A percentile compares a stretch with the other conserved stretches of the same genome.
These are phyloP conservation scores for Ophiostoma tasmaniense DNA, from an alignment of 2,329 filamentous ascomycete species.

Conservation along the genomic window DNA sequence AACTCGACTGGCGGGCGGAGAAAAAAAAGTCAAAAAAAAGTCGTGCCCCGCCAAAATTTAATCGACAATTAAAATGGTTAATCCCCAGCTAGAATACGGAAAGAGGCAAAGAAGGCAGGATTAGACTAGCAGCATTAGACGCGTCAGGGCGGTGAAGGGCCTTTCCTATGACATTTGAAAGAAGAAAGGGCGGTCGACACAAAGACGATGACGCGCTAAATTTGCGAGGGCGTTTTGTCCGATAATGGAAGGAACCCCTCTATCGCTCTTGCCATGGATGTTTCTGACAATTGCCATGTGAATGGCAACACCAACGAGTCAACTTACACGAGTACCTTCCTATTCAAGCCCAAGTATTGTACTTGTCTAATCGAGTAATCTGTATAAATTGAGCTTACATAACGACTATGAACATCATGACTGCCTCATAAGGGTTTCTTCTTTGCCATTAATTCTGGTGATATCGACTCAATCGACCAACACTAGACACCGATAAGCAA, in stretches of 20 bases:
- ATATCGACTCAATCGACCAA: not conserved
- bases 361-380: not conserved
- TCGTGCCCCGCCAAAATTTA: conserved; percentile 3
- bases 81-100: not conserved
- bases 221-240: not conserved
- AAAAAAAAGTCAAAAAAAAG: not conserved
- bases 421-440: not conserved
- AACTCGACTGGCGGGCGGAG: not conserved
- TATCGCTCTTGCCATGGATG: not conserved
- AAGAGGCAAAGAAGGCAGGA: conserved; percentile 1
- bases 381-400: not conserved
- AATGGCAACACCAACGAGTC: not conserved
- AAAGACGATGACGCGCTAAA: conserved; percentile 3
- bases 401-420: not conserved
- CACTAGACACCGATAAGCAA: not conserved
- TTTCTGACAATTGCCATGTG: not conserved
- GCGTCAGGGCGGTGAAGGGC: not conserved
- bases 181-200: not conserved
- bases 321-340: not conserved
- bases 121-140: not conserved
- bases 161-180: not conserved
- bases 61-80: not conserved
- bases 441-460: not conserved
- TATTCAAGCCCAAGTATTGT: not conserved
- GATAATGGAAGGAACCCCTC: not conserved